Conservation (phyloP, 2,329 filamentous ascomycete genomes). For the Aspergillus candidus region DNA sequence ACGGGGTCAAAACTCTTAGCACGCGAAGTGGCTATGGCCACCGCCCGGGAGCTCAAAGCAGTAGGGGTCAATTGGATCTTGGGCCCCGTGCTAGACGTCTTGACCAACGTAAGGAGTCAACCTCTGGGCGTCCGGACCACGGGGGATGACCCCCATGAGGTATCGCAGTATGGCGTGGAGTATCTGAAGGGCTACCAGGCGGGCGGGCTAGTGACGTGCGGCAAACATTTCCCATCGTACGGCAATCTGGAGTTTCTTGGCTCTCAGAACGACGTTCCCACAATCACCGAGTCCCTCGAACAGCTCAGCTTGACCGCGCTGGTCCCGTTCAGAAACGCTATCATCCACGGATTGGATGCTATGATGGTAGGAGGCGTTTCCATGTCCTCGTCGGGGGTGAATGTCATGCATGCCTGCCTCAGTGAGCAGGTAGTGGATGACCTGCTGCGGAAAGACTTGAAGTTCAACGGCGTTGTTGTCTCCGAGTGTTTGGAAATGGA, state of each 20-base stretch:
- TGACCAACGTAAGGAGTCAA: conserved; percentile 88
- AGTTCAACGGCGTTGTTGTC: conserved; percentile 86
- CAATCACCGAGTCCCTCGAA: conserved; percentile 90
- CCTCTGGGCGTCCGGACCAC: conserved; percentile 83
- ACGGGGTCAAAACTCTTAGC: conserved; percentile 79
- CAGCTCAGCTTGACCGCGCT: conserved; percentile 87
- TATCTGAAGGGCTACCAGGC: conserved; percentile 91
- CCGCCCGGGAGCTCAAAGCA: conserved; percentile 82
- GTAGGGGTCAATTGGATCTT: conserved; percentile 96
- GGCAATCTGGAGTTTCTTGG: conserved; percentile 91
- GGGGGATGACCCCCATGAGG: conserved; percentile 90
- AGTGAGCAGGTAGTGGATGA: conserved; percentile 92
- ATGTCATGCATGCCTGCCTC: conserved; percentile 90
- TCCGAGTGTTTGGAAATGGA: conserved; percentile 98
- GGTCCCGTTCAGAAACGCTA: conserved; percentile 85
- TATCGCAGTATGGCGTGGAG: conserved; percentile 84
- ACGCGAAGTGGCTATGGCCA: conserved; percentile 86
- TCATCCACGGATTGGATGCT: conserved; percentile 76
- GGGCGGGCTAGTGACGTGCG: conserved; percentile 79
- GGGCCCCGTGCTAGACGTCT: conserved; percentile 84
- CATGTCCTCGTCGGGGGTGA: conserved; percentile 84
- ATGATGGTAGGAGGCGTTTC: conserved; percentile 96
- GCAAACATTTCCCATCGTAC: conserved; percentile 95
- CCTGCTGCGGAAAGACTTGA: conserved; percentile 76
- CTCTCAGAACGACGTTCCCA: conserved; percentile 84